Conservation (phyloP, 495 filamentous ascomycete species). For the Penicillium angulare region DNA sequence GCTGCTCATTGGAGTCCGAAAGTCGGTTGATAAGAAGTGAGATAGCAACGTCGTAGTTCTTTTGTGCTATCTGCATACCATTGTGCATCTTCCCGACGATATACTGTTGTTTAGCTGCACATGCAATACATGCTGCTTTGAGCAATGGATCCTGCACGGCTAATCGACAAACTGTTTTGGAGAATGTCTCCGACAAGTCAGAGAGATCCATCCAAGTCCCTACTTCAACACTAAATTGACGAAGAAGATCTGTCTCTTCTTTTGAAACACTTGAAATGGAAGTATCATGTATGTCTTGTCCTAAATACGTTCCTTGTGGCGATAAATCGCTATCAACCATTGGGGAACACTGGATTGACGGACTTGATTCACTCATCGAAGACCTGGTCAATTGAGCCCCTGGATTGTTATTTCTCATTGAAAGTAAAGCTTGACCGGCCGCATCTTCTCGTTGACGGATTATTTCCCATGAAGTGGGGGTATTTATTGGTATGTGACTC, state of each 20-base stretch:
- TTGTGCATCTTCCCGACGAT: neutral
- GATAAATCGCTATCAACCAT: no score
- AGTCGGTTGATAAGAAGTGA: neutral
- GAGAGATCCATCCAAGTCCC: neutral
- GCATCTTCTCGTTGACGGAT: neutral
- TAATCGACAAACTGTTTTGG: neutral
- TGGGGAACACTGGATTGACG: no score
- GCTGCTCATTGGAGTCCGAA: neutral
- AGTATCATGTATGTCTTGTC: no score
- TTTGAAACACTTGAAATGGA: no score
- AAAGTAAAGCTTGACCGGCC: neutral
- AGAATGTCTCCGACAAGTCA: neutral
- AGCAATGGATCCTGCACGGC: neutral
- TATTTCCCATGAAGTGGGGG: neutral
- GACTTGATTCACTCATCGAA: neutral
- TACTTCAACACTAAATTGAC: neutral
- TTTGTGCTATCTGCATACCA: neutral
- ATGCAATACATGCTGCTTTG: neutral
- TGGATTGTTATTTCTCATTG: neutral
- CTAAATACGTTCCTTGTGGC: no score
- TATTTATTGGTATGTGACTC: neutral
- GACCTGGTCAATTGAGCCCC: neutral
- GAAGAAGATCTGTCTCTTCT: neutral
- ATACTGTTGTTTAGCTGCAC: neutral
- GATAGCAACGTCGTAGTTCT: neutral